These are phyloP conservation scores for Nitzschia sp. DNA, from an alignment of 108 stramenopile species.

Conservation along the genomic window DNA sequence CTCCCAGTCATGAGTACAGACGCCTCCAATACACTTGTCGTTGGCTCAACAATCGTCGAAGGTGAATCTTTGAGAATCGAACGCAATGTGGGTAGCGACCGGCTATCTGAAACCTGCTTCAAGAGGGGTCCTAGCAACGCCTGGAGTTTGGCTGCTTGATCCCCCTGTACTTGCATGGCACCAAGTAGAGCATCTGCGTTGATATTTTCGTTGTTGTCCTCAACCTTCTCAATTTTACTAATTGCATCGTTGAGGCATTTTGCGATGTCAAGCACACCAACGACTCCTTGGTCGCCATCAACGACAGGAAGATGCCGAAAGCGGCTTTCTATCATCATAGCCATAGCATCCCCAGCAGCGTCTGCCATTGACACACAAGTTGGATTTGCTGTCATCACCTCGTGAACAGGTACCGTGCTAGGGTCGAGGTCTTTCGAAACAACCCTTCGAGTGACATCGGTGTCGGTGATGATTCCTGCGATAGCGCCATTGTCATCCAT, in stretches of 20 bases:
- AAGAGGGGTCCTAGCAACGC: conserved; percentile 67
- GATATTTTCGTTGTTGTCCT: conserved; percentile 48
- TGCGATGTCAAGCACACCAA: conserved; percentile 92
- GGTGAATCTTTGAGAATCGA: conserved; percentile 70
- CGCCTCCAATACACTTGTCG: conserved; percentile 66
- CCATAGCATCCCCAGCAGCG: conserved; percentile 87
- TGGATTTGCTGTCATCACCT: conserved; percentile 88
- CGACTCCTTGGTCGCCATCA: conserved; percentile 75
- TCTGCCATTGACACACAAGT: conserved; percentile 81
- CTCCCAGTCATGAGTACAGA: conserved; percentile 76
- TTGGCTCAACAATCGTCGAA: conserved; percentile 62
- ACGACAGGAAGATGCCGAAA: conserved; percentile 94
- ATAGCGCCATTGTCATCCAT: conserved; percentile 58
- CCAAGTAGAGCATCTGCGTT: conserved; percentile 66
- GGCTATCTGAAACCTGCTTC: conserved; percentile 67
- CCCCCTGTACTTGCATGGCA: conserved; percentile 60
- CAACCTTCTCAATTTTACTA: conserved; percentile 75
- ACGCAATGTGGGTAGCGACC: conserved; percentile 67
- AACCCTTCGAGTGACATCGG: conserved; percentile 73
- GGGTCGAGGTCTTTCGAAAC: conserved; percentile 74
- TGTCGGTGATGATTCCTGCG: conserved; percentile 86
- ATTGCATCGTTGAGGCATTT: conserved; percentile 96
- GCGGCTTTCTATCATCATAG: conserved; percentile 91
- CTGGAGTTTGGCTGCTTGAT: conserved; percentile 65
- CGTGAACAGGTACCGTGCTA: conserved; percentile 53